phyloP scores from a whole-genome alignment of 495 filamentous ascomycete species.

The Trichoderma erinaceum region DNA sequence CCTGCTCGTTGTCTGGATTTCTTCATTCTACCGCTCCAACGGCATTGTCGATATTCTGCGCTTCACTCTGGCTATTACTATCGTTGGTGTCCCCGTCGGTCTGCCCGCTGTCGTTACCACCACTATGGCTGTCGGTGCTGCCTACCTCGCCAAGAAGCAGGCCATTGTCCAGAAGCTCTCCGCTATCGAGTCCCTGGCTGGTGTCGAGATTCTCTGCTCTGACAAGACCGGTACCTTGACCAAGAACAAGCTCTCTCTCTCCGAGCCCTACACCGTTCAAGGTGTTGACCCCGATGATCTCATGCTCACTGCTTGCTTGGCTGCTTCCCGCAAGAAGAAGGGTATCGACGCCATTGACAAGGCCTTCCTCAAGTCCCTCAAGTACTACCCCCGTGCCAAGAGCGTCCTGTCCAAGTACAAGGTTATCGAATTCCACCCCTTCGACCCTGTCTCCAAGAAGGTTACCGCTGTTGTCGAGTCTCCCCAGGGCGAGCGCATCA shows the following conservation, averaged over 20 bases:
- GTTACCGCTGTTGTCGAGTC: slow-evolving; percentile 79
- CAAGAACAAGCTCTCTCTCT: slow-evolving; percentile 84
- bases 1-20: slow-evolving; percentile 75
- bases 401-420: slow-evolving; percentile 66
- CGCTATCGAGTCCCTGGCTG: slow-evolving; percentile 89
- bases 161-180: slow-evolving; percentile 95
- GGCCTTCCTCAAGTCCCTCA: slow-evolving; percentile 80
- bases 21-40: slow-evolving; percentile 81
- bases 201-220: slow-evolving; percentile 94
- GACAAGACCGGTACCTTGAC: slow-evolving; percentile 95
- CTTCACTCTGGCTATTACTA: slow-evolving; percentile 80
- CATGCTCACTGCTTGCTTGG: slow-evolving; percentile 86
- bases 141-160: slow-evolving; percentile 89
- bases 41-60: slow-evolving; percentile 67
- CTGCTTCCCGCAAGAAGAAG: slow-evolving; percentile 88
- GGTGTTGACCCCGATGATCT: slow-evolving; percentile 77
- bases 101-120: slow-evolving; percentile 93
- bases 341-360: slow-evolving; percentile 94
- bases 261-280: slow-evolving; percentile 74
- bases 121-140: slow-evolving; percentile 93
- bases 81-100: slow-evolving; percentile 94
- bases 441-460: slow-evolving; percentile 93
- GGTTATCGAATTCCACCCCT: slow-evolving; percentile 75
- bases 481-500: slow-evolving; percentile 70
- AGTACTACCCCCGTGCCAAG: slow-evolving; percentile 74